Base-by-base conservation (phyloP, 139 green algal genomes). In the Chlorella sp. region DNA sequence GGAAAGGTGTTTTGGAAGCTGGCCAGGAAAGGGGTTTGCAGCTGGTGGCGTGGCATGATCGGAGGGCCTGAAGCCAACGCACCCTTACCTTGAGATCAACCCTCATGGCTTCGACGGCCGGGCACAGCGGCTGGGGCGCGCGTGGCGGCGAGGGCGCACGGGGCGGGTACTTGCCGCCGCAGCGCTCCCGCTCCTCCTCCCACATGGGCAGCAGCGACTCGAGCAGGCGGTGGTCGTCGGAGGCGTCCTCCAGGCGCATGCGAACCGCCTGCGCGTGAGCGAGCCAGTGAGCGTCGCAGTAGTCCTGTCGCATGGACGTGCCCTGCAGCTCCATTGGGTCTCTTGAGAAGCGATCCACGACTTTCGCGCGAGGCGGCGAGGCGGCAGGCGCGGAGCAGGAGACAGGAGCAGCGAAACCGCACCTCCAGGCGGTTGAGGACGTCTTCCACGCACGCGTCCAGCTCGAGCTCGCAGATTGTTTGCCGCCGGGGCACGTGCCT, bases 391-490 rank as follows among this genome's bases (percentile, higher is more conserved):
- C n/a, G n/a, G n/a, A n/a, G n/a, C n/a, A n/a, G n/a, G n/a, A n/a
- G n/a, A n/a, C n/a, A n/a, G n/a, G n/a, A n/a, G n/a, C n/a, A n/a
- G 42, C 42, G 10, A 17, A 17, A 55, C 55, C 74, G 63, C 35
- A 93, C 79, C 75, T 93, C 78, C 3, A 67, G 42, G 14, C 81
- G 60, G 85, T 98, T 98, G 31, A 94, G 61, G 26, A 98, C 90
- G 81, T 95, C 83, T 59, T 90, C 81, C 33, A 88, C 84, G 2
- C 72, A 65, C 0, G 79, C 87, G 77, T 96, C 91, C 27, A 78
- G 79, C 83, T 98, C 93, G 50, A 98, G 73, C 51, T 93, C 77
- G 70, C 92, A 97, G 0, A 32, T 81, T 72, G 79, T 97, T 42
- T 94, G 90, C 17, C 81, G 74, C 1, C 36, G 31, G 1, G 88